phyloP scores from a whole-genome alignment of 2,329 filamentous ascomycete species.

The Ceratocystis alfenasii region DNA sequence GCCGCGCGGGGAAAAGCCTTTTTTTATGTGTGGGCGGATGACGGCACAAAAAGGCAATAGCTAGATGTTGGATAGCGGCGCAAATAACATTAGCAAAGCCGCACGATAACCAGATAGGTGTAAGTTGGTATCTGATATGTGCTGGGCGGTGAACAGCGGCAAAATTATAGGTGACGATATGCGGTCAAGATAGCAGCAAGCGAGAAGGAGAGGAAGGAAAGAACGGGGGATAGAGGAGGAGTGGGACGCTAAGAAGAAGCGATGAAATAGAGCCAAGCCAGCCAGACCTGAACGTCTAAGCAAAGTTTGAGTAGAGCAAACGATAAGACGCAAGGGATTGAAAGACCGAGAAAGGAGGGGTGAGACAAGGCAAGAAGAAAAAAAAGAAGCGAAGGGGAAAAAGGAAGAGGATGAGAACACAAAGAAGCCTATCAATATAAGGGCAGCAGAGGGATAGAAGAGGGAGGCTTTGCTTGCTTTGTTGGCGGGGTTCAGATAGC shows the following conservation, averaged over 20 bases:
- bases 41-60: neutral
- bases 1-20: neutral
- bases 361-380: neutral
- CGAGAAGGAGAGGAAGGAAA: neutral
- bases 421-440: too few relatives aligned
- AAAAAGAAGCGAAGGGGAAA: neutral
- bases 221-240: neutral
- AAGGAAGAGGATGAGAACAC: neutral
- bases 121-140: conserved; percentile 8
- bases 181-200: neutral
- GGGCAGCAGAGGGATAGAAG: too few relatives aligned
- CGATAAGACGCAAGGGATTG: neutral
- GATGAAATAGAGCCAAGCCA: neutral
- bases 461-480: neutral
- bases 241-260: neutral
- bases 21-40: neutral
- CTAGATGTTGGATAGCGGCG: neutral
- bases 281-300: neutral
- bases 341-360: neutral
- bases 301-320: neutral
- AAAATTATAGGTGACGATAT: conserved; percentile 8
- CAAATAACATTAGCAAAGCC: conserved; percentile 9
- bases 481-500: neutral
- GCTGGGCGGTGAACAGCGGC: conserved; percentile 8
- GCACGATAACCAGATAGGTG: conserved; percentile 5